These are phyloP conservation scores for Fusarium sp. DNA, from an alignment of 2,329 filamentous ascomycete species.

Conservation along the genomic window DNA sequence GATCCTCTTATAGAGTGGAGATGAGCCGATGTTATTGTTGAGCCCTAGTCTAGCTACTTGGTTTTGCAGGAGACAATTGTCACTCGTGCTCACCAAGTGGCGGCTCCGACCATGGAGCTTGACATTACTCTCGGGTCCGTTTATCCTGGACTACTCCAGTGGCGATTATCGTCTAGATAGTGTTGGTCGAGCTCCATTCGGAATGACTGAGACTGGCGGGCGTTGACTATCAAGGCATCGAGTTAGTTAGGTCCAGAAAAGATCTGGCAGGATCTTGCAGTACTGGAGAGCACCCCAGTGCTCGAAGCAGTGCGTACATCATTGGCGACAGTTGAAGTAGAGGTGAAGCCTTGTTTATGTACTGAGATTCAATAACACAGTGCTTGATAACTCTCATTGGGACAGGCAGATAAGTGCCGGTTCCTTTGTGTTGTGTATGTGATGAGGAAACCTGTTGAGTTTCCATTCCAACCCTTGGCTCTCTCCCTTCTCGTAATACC, in stretches of 20 bases:
- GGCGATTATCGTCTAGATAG: slow-evolving; percentile 6
- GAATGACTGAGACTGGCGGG: slow-evolving; percentile 14
- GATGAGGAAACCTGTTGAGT: background rate
- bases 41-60: background rate
- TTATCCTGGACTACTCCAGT: slow-evolving; percentile 10
- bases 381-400: background rate
- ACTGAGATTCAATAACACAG: background rate
- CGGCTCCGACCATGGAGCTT: slow-evolving; percentile 3
- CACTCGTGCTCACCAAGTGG: slow-evolving; percentile 15
- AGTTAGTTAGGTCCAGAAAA: background rate
- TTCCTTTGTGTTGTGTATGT: slow-evolving; percentile 1
- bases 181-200: background rate
- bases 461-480: background rate
- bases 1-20: slow-evolving; percentile 3
- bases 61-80: slow-evolving; percentile 4
- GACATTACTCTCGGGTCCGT: slow-evolving; percentile 7
- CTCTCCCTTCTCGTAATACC: background rate
- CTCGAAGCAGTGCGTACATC: background rate
- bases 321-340: background rate
- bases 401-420: background rate
- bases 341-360: background rate
- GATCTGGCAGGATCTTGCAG: too few species aligned
- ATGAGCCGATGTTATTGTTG: slow-evolving; percentile 4
- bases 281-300: background rate
- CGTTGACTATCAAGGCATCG: background rate